Conservation (phyloP, 2,329 filamentous ascomycete genomes). For the Botrytis tulipae region DNA sequence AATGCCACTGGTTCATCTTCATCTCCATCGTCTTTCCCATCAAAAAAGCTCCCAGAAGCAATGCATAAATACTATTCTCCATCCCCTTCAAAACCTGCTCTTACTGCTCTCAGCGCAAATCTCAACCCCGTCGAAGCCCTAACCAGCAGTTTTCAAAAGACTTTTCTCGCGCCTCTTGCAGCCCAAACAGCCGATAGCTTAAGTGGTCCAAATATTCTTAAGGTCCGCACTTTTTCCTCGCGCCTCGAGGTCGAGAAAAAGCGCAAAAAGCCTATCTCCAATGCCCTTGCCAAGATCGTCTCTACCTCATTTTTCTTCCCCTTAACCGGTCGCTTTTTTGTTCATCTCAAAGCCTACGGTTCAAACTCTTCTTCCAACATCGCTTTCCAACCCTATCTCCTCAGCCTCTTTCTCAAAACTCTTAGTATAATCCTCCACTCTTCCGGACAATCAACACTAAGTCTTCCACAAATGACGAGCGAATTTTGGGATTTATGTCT, state of each 20-base stretch:
- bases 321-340: constrained; percentile 75
- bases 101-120: background rate
- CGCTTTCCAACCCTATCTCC: constrained; percentile 70
- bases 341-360: constrained; percentile 55
- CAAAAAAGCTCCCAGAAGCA: constrained; percentile 71
- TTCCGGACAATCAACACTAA: constrained; percentile 73
- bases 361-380: constrained; percentile 51
- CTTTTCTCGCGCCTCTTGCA: constrained; percentile 78
- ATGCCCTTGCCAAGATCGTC: constrained; percentile 75
- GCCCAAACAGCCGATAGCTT: constrained; percentile 75
- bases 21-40: constrained; percentile 62
- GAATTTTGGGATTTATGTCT: constrained; percentile 86
- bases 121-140: constrained; percentile 58
- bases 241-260: constrained; percentile 65
- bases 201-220: constrained; percentile 79
- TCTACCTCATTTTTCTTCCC: constrained; percentile 81
- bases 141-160: constrained; percentile 63
- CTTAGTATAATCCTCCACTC: constrained; percentile 80
- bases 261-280: constrained; percentile 60
- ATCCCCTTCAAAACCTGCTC: background rate
- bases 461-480: constrained; percentile 74
- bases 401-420: constrained; percentile 81
- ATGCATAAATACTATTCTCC: constrained; percentile 68
- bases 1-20: constrained; percentile 29
- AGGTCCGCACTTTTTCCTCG: constrained; percentile 84